Percentiles rank a stretch among this genome's conserved stretches.
phyloP scores from a whole-genome alignment of 441 rosid species.

The Gossypium schwendimanii region DNA sequence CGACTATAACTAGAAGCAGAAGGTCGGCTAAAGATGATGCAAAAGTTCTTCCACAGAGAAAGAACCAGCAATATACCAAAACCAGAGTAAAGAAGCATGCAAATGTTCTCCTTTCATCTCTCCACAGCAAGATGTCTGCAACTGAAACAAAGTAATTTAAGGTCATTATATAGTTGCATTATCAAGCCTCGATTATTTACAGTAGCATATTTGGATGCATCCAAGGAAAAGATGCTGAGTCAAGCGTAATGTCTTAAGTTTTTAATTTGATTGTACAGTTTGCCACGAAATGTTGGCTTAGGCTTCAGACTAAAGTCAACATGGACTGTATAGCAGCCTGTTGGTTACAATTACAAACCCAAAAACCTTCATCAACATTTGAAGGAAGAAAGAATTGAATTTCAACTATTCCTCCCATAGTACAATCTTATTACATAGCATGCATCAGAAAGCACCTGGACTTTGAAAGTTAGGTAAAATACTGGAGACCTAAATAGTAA shows the following conservation, averaged over 20 bases:
- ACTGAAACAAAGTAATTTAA: conserved; percentile 46
- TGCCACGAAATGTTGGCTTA: not conserved
- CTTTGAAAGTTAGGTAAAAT: not conserved
- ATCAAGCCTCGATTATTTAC: not conserved
- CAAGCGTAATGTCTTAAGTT: not conserved
- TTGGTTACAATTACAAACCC: not conserved
- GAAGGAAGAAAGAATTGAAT: not conserved
- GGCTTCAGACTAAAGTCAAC: not conserved
- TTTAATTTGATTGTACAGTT: not conserved
- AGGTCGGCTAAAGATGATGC: conserved; percentile 64
- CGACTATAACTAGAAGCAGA: conserved; percentile 39
- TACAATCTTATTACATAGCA: not conserved
- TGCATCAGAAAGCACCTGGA: conserved; percentile 4
- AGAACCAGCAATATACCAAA: conserved; percentile 68
- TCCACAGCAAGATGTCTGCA: conserved; percentile 84
- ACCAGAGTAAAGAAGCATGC: conserved; percentile 43
- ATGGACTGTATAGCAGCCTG: not conserved
- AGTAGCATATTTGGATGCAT: not conserved
- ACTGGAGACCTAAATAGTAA: not conserved
- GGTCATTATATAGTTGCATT: not conserved
- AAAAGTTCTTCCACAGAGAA: conserved; percentile 65
- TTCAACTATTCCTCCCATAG: not conserved
- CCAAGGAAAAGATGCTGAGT: not conserved
- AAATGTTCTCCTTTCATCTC: conserved; percentile 82
- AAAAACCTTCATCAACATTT: not conserved